Evolutionary conservation across 1,139 yeast species (phyloP), one percentile per base, ranked within the genome.

Genomic region (Pichia inconspicua): DNA sequence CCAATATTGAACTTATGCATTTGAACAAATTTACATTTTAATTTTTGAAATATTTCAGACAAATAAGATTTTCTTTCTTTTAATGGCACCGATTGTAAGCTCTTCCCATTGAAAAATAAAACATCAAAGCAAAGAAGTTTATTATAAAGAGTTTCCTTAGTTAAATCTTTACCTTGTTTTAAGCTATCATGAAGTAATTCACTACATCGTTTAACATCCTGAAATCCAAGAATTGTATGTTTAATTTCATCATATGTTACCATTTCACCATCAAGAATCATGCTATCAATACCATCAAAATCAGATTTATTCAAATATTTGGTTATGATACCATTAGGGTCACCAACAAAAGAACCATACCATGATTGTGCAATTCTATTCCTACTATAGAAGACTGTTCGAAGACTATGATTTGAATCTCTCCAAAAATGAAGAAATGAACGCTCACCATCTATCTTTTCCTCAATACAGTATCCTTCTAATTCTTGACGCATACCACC

Each of bases 401-500:
- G 77, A 4, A 65, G 61, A 5, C 64, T 57, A 1, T 78, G 75
- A 40, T 55, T 54, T 34, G 64, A 52, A 9, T 53, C 53, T 47
- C 73, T 70, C 28, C 65, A 65, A 65, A 75, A 69, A 62, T 92
- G 97, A 37, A 89, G 56, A 46, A 86, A 81, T 62, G 87, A 80
- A 54, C 98, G 67, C 62, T 90, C 97, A 3, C 98, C 98, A 65
- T 92, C 97, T 70, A 89, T 75, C 62, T 92, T 92, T 62, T 92
- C 97, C 59, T 92, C 97, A 27, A 92, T 79, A 49, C 73, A 77
- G 59, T 88, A 88, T 35, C 75, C 76, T 43, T 64, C 60, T 1
- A 66, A 58, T 66, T 83, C 68, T 36, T 66, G 44, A 36, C 41
- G 42, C 6, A 27, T 15, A 22, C 37, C 37, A 25, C 42, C 44